Evolutionary conservation across 1,284 basidiomycete genomes (phyloP).

Genomic region (Cryptococcus sp.): DNA sequence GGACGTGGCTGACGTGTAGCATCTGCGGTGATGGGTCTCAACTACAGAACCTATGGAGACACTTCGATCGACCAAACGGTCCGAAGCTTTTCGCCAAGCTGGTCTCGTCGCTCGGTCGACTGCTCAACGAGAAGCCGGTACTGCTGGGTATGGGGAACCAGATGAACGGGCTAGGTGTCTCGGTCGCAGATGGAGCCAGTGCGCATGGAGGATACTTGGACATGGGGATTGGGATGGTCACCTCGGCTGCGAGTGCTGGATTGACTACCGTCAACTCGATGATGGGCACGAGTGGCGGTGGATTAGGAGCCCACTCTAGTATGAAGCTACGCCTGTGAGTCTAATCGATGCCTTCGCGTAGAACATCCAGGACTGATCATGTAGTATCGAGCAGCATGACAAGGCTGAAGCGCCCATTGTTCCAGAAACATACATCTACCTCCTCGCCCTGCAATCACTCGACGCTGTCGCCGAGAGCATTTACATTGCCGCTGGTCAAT

Average conservation of each 20-base stretch:
- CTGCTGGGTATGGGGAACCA: conserved; percentile 71
- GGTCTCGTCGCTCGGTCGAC: conserved; percentile 70
- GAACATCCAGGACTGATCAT: conserved; percentile 1
- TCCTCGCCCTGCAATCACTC: conserved; percentile 83
- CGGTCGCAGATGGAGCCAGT: conserved; percentile 24
- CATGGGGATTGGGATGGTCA: conserved; percentile 74
- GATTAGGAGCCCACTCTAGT: conserved; percentile 65
- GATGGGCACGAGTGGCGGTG: conserved; percentile 57
- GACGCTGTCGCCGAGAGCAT: conserved; percentile 84
- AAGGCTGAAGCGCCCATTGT: conserved; percentile 89
- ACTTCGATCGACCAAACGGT: conserved; percentile 65
- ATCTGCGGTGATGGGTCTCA: conserved; percentile 77
- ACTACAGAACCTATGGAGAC: conserved; percentile 70
- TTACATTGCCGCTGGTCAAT: conserved; percentile 54
- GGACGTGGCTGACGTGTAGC: conserved; percentile 38
- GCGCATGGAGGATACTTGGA: conserved; percentile 50
- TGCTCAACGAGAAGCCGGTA: conserved; percentile 79
- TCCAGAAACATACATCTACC: conserved; percentile 86
- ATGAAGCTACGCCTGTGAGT: conserved; percentile 81
- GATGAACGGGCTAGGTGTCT: conserved; percentile 70
- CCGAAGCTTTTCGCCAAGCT: conserved; percentile 70
- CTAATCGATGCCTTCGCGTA: conserved; percentile 3
- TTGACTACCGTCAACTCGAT: conserved; percentile 67
- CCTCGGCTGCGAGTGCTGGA: conserved; percentile 72
- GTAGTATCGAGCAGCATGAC: conserved; percentile 89